Evolutionary conservation across 2,329 filamentous ascomycete species (phyloP).

Genomic region (Cytospora piceicola): DNA sequence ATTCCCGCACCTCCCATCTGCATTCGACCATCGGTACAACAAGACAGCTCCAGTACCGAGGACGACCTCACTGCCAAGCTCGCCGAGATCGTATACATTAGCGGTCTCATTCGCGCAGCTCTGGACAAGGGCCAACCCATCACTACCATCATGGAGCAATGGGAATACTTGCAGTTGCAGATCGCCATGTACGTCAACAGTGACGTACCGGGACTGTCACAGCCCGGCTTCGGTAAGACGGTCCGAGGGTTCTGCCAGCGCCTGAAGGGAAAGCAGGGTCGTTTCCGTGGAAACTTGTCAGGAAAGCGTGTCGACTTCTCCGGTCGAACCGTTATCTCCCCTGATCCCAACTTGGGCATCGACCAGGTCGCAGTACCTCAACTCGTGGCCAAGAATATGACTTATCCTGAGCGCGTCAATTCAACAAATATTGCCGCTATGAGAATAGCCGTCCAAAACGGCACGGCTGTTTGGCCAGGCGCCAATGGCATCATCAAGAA

Average conservation of each 20-base stretch:
- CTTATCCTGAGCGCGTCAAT: constrained; percentile 88
- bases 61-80: constrained; percentile 96
- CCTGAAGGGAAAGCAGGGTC: constrained; percentile 94
- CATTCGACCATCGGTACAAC: constrained; percentile 90
- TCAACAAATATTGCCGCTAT: constrained; percentile 85
- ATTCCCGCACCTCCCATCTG: constrained; percentile 92
- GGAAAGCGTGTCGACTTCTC: constrained; percentile 99
- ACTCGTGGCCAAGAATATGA: constrained; percentile 93
- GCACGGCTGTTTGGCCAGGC: constrained; percentile 80
- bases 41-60: constrained; percentile 91
- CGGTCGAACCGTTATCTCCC: constrained; percentile 94
- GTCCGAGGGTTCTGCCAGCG: constrained; percentile 94
- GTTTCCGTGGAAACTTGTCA: constrained; percentile 94
- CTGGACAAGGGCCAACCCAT: constrained; percentile 83
- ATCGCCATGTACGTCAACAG: constrained; percentile 99
- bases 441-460: constrained; percentile 72
- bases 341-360: constrained; percentile 90
- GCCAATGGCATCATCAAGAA: constrained; percentile 81
- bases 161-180: constrained; percentile 95
- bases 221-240: constrained; percentile 82
- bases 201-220: constrained; percentile 89
- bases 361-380: constrained; percentile 92
- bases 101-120: constrained; percentile 81
- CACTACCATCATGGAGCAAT: constrained; percentile 93
- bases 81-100: constrained; percentile 94